These are phyloP conservation scores for Fusarium tricinctum DNA, from an alignment of 2,329 filamentous ascomycete species.

Conservation along the genomic window DNA sequence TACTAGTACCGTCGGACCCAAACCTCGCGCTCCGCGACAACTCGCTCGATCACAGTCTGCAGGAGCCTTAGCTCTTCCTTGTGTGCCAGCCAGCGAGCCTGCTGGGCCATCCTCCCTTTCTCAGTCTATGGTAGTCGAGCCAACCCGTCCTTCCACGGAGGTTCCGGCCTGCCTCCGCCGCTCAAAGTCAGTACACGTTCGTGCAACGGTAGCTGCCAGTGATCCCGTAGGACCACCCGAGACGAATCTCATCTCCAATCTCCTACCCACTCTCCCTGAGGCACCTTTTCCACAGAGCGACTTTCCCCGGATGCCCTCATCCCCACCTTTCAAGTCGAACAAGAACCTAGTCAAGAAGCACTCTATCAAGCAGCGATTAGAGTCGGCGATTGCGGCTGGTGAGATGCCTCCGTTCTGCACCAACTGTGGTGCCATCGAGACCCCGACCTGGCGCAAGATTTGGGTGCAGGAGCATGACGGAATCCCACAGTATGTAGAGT, in stretches of 20 bases:
- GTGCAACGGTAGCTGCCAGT: conserved; percentile 61
- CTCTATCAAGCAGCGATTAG: conserved; percentile 70
- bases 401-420: conserved; percentile 89
- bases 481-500: conserved; percentile 76
- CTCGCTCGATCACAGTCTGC: conserved; percentile 56
- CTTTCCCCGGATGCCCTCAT: conserved; percentile 55
- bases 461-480: conserved; percentile 84
- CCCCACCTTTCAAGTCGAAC: conserved; percentile 66
- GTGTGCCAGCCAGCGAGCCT: conserved; percentile 65
- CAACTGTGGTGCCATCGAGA: conserved; percentile 96
- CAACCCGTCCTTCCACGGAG: conserved; percentile 47
- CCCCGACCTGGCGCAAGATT: conserved; percentile 94
- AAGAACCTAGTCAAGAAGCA: conserved; percentile 76
- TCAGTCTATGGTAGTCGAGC: conserved; percentile 41
- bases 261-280: conserved; percentile 52
- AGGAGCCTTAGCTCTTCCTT: conserved; percentile 56
- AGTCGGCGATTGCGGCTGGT: conserved; percentile 79
- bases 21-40: conserved; percentile 45
- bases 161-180: conserved; percentile 56
- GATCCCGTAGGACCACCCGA: conserved; percentile 58
- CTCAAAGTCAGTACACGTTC: conserved; percentile 55
- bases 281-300: conserved; percentile 62
- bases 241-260: conserved; percentile 36
- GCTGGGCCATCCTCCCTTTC: conserved; percentile 59
- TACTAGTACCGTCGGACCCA: conserved; percentile 22